Evolutionary conservation across 2,329 filamentous ascomycete genomes (phyloP).

Genomic region (Bipolaris bicolor): DNA sequence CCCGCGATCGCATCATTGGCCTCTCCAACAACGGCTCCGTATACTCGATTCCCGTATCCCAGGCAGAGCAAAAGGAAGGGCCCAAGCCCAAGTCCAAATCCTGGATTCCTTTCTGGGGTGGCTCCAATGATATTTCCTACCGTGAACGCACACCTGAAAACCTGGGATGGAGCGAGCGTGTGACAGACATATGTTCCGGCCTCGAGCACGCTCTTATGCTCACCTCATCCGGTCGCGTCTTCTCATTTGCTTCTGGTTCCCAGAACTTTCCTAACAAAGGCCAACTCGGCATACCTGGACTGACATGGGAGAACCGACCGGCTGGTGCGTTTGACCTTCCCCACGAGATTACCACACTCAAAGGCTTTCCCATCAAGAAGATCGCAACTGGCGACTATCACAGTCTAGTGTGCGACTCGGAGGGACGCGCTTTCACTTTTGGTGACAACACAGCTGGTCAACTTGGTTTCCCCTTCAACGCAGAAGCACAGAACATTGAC

Average conservation of each 20-base stretch:
- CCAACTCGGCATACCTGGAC: constrained; percentile 83
- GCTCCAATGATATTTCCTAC: constrained; percentile 69
- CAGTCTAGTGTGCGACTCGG: constrained; percentile 76
- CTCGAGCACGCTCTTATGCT: constrained; percentile 86
- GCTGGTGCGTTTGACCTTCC: constrained; percentile 78
- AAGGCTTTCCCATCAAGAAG: constrained; percentile 71
- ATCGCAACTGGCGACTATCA: constrained; percentile 88
- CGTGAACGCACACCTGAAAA: constrained; percentile 70
- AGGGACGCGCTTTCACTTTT: constrained; percentile 82
- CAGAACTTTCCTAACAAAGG: constrained; percentile 80
- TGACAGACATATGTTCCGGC: constrained; percentile 77
- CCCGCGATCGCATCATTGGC: constrained; percentile 81
- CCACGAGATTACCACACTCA: constrained; percentile 76
- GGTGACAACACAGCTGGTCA: constrained; percentile 94
- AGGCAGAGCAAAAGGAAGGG: constrained; percentile 70
- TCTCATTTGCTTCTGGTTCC: constrained; percentile 82
- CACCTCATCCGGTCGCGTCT: constrained; percentile 83
- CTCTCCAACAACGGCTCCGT: constrained; percentile 76
- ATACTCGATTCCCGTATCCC: constrained; percentile 82
- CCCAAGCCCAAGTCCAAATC: constrained; percentile 67
- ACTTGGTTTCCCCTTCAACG: constrained; percentile 76
- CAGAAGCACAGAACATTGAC: constrained; percentile 68
- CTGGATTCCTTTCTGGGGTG: constrained; percentile 78
- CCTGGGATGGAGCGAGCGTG: constrained; percentile 71
- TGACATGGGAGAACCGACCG: constrained; percentile 80